These are phyloP conservation scores for Mortierella antarctica DNA, from an alignment of 192 early-diverging fungal genomes.

Conservation along the genomic window DNA sequence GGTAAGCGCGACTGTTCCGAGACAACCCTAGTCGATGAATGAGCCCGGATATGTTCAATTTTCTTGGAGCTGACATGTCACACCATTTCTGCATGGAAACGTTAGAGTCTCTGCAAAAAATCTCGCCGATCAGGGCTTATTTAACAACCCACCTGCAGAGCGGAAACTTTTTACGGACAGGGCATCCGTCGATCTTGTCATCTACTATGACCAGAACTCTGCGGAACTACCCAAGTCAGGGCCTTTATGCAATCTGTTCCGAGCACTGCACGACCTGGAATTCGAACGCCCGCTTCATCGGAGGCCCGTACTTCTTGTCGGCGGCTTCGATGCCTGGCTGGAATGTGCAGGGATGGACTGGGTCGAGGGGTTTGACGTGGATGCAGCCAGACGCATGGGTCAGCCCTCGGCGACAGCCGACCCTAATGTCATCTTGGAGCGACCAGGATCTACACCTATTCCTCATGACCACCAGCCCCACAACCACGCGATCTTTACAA, in stretches of 20 bases:
- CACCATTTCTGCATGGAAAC: background rate
- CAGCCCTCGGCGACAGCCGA: background rate
- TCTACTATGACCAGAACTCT: constrained; percentile 76
- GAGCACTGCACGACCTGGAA: constrained; percentile 72
- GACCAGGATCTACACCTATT: constrained; percentile 13
- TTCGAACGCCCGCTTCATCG: constrained; percentile 61
- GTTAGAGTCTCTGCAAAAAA: constrained; percentile 59
- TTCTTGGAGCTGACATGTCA: too few species aligned
- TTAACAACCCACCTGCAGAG: constrained; percentile 67
- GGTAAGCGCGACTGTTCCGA: constrained; percentile 50
- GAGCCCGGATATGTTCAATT: background rate
- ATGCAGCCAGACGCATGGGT: constrained; percentile 56
- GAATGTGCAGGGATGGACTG: constrained; percentile 59
- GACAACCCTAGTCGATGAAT: background rate
- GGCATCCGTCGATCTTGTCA: constrained; percentile 75
- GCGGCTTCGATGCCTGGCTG: constrained; percentile 87
- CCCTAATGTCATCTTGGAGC: background rate
- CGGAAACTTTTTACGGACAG: constrained; percentile 74
- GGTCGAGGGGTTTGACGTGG: constrained; percentile 52
- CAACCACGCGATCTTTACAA: constrained; percentile 18
- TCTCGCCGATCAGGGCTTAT: constrained; percentile 63
- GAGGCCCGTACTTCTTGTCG: constrained; percentile 76
- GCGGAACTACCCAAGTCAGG: constrained; percentile 39
- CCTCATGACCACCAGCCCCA: constrained; percentile 23
- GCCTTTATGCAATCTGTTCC: constrained; percentile 58